Percentiles rank a stretch among this genome's conserved stretches.
phyloP scores from a whole-genome alignment of 2,329 filamentous ascomycete genomes.

The Plenodomus biglobosus region DNA sequence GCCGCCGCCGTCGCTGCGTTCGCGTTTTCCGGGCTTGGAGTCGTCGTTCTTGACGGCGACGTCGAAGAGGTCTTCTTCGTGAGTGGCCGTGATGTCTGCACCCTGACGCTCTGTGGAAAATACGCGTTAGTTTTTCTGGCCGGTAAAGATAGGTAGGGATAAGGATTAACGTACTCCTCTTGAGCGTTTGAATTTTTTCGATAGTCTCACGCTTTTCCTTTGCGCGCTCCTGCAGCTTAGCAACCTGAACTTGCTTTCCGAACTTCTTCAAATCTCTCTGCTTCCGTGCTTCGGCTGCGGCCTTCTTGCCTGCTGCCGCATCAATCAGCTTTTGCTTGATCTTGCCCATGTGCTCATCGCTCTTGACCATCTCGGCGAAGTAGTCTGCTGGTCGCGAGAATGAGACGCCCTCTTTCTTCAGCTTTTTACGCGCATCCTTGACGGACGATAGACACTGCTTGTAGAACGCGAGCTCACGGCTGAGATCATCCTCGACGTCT shows the following conservation, averaged over 20 bases:
- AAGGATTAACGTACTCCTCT: slow-evolving; percentile 70
- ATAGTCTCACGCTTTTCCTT: slow-evolving; percentile 91
- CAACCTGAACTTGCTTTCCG: slow-evolving; percentile 95
- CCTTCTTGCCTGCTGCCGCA: slow-evolving; percentile 89
- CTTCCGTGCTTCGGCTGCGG: slow-evolving; percentile 84
- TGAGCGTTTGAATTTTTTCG: slow-evolving; percentile 92
- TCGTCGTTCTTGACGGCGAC: slow-evolving; percentile 65
- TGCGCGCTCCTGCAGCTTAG: slow-evolving; percentile 89
- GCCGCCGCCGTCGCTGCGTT: slow-evolving; percentile 31
- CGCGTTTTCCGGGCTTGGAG: slow-evolving; percentile 49
- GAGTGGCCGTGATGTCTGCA: slow-evolving; percentile 63
- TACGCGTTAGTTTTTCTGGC: slow-evolving; percentile 21
- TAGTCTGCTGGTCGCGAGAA: slow-evolving; percentile 92
- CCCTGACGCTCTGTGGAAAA: slow-evolving; percentile 74
- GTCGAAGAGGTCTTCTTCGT: slow-evolving; percentile 88
- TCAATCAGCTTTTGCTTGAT: slow-evolving; percentile 92
- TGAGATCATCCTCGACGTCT: slow-evolving; percentile 88
- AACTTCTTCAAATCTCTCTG: slow-evolving; percentile 98
- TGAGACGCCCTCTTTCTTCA: slow-evolving; percentile 79
- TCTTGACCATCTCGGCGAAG: slow-evolving; percentile 99
- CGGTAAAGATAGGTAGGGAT: background rate
- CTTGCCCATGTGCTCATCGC: slow-evolving; percentile 96
- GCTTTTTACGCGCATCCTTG: slow-evolving; percentile 67
- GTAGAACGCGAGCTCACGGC: slow-evolving; percentile 91
- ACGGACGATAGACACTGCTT: slow-evolving; percentile 82